Percentiles rank a stretch among this genome's conserved stretches.
These are phyloP conservation scores for Jasminum sambac DNA, from an alignment of 257 asterid species.

Conservation along the genomic window DNA sequence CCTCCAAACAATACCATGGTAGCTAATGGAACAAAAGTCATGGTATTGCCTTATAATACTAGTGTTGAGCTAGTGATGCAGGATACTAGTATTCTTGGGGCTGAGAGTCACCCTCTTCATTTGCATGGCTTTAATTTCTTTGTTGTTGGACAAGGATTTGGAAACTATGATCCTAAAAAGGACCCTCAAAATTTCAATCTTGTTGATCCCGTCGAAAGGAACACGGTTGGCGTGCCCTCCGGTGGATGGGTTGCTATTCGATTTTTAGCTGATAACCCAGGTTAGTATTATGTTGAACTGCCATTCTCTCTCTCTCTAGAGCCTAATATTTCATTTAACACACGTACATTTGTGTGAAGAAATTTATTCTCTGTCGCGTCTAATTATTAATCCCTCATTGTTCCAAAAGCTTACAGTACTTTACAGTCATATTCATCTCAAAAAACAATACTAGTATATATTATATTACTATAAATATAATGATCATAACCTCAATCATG, in stretches of 20 bases:
- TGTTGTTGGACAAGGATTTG: constrained; percentile 8
- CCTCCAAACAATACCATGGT: constrained; percentile 1
- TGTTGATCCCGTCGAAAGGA: not conserved
- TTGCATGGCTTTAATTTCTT: constrained; percentile 7
- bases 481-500: not conserved
- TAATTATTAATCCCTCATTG: too few species aligned
- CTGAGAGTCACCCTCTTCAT: constrained; percentile 4
- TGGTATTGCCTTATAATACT: constrained; percentile 1
- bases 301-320: not conserved
- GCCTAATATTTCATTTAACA: too few species aligned
- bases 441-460: too few species aligned
- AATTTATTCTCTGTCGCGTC: too few species aligned
- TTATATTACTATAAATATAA: not conserved
- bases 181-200: constrained; percentile 2
- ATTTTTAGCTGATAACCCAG: not conserved
- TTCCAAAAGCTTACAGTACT: too few species aligned
- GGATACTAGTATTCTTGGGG: constrained; percentile 1
- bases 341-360: too few species aligned
- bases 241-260: constrained; percentile 1
- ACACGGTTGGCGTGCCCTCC: not conserved
- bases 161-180: constrained; percentile 4
- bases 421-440: too few species aligned
- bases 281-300: not conserved
- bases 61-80: constrained; percentile 2
- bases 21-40: not conserved